Evolutionary conservation across 371 early-diverging fungal species (phyloP).

Genomic region (Lichtheimia ornata): DNA sequence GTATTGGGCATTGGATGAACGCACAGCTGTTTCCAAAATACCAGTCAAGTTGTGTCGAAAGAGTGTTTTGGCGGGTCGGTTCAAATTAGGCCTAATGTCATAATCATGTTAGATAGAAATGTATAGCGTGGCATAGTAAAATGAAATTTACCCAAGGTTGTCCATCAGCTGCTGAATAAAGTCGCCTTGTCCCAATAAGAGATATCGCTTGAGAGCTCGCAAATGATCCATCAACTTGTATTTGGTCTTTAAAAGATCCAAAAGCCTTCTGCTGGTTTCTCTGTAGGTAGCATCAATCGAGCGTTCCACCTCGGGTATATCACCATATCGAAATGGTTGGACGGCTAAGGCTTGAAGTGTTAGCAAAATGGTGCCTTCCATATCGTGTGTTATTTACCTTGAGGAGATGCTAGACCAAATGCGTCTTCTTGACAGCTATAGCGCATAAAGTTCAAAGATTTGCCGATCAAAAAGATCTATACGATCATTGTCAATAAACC

Average conservation of each 20-base stretch:
- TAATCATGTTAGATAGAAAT: neutral
- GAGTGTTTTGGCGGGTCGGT: constrained; percentile 74
- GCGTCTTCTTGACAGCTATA: constrained; percentile 77
- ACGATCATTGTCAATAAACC: constrained; percentile 10
- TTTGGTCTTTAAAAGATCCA: constrained; percentile 71
- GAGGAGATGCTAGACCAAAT: constrained; percentile 14
- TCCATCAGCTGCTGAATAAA: constrained; percentile 91
- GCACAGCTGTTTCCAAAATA: constrained; percentile 81
- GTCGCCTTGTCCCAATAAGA: constrained; percentile 96
- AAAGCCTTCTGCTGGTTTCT: constrained; percentile 69
- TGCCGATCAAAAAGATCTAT: constrained; percentile 89
- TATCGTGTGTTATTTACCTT: neutral
- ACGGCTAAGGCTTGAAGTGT: constrained; percentile 13
- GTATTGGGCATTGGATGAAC: constrained; percentile 90
- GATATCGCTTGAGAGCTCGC: constrained; percentile 82
- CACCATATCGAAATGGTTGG: constrained; percentile 67
- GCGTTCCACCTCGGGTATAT: constrained; percentile 67
- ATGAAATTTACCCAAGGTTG: constrained; percentile 67
- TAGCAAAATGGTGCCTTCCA: neutral
- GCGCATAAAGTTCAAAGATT: constrained; percentile 91
- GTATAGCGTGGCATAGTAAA: neutral
- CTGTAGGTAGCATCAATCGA: constrained; percentile 77
- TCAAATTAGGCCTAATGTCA: constrained; percentile 50
- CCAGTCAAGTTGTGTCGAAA: constrained; percentile 90
- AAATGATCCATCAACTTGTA: constrained; percentile 87